phyloP scores from a whole-genome alignment of 1,284 basidiomycete species.

The Trichosporon asahii region DNA sequence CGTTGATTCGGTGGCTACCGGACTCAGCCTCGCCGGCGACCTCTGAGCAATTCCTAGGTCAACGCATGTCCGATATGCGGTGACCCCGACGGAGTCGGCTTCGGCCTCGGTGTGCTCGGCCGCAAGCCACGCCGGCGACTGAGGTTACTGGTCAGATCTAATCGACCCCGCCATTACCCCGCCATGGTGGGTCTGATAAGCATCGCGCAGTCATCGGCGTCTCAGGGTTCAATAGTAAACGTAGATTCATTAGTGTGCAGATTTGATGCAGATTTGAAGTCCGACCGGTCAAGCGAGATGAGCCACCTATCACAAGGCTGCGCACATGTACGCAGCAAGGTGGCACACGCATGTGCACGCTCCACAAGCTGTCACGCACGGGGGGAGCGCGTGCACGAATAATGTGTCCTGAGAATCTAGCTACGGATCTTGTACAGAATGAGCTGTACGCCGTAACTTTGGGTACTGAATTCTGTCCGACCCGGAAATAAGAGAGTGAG shows the following conservation, averaged over 20 bases:
- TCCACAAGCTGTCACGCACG: background rate
- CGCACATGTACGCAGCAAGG: background rate
- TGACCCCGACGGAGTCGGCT: background rate
- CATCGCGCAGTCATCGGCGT: background rate
- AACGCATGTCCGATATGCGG: background rate
- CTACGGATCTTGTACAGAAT: background rate
- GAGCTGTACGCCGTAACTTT: background rate
- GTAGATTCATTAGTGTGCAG: background rate
- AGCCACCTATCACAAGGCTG: background rate
- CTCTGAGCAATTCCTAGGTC: background rate
- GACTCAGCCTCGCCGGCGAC: conserved; percentile 57
- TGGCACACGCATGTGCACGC: background rate
- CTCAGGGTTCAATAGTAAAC: background rate
- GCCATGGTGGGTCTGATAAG: background rate
- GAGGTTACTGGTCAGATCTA: background rate
- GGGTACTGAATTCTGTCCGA: background rate
- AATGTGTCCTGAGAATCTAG: background rate
- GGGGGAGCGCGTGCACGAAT: background rate
- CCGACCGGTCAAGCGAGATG: background rate
- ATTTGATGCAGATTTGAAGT: background rate
- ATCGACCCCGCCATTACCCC: background rate
- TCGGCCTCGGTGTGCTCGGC: background rate
- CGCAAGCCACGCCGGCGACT: background rate
- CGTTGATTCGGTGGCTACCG: conserved; percentile 67
- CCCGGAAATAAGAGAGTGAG: background rate